phyloP scores from a whole-genome alignment of 352 stramenopile genomes.

The Pythium chondricola region DNA sequence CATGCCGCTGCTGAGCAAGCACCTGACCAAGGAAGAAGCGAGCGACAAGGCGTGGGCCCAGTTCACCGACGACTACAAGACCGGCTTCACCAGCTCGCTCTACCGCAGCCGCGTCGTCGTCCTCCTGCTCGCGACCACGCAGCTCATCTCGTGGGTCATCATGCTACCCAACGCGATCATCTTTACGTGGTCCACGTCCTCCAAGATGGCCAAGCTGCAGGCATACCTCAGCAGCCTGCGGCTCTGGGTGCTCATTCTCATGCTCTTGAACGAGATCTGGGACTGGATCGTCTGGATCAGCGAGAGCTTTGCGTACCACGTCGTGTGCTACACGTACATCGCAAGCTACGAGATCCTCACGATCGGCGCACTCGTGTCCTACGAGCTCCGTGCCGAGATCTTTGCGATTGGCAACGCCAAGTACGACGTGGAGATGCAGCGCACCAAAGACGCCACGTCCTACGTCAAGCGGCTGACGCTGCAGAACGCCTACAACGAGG shows the following conservation, averaged over 20 bases:
- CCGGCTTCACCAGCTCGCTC: conserved; percentile 27
- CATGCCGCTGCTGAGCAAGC: conserved; percentile 1
- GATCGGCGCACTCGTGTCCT: conserved; percentile 8
- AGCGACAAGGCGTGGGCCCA: background rate
- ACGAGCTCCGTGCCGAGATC: conserved; percentile 3
- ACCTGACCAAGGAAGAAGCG: background rate
- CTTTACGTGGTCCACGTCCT: conserved; percentile 29
- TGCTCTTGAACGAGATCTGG: conserved; percentile 16
- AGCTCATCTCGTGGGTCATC: conserved; percentile 50
- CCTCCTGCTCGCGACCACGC: conserved; percentile 16
- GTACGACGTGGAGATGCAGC: conserved; percentile 16
- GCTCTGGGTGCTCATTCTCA: conserved; percentile 16
- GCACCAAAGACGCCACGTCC: conserved; percentile 9
- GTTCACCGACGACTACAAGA: conserved; percentile 1
- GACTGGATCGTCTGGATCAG: conserved; percentile 6
- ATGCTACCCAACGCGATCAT: conserved; percentile 45
- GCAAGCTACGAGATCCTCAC: conserved; percentile 13
- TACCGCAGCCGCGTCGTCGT: conserved; percentile 34
- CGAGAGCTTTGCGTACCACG: conserved; percentile 13
- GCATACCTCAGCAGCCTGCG: conserved; percentile 28
- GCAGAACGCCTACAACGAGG: conserved; percentile 21
- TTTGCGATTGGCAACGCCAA: conserved; percentile 18
- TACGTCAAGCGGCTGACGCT: conserved; percentile 12
- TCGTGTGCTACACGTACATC: conserved; percentile 11
- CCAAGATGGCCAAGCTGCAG: conserved; percentile 23